phyloP scores from a whole-genome alignment of 129 eudicot genomes.

The sunflower (Helianthus annuus) region HanXRQr2.0-SUNRISE NC_035448.2:29440517-29441016 shows the following conservation, averaged over 20 bases:
- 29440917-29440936: conserved; percentile 11
- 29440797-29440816: background rate
- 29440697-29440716: background rate
- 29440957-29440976: conserved; percentile 23
- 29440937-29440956: conserved; percentile 14
- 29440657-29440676: background rate
- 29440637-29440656: background rate
- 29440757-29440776: no score
- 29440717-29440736: background rate
- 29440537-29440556: no score
- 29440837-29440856: background rate
- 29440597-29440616: background rate
- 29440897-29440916: background rate
- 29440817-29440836: background rate
- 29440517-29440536: no score
- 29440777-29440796: no score
- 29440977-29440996: background rate
- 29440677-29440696: background rate
- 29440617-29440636: background rate
- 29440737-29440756: background rate
- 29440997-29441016: conserved; percentile 17
- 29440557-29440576: background rate
- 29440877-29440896: conserved; percentile 6
- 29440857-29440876: background rate
- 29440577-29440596: background rate